Evolutionary conservation across 73 alveolate genomes (phyloP).

Genomic region (Paramecium primaurelia): DNA sequence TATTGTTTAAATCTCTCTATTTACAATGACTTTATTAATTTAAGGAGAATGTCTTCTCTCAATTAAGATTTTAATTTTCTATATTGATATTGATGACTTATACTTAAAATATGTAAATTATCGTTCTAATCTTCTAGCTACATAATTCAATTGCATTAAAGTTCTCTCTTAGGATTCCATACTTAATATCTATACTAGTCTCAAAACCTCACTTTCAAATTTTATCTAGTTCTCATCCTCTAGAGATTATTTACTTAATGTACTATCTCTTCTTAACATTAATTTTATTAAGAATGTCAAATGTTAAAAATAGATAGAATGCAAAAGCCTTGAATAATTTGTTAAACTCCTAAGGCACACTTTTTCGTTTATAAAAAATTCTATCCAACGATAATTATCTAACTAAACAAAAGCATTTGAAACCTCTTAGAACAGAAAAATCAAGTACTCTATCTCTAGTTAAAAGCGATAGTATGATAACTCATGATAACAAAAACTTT

Average conservation of each 20-base stretch:
- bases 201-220: background rate
- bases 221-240: background rate
- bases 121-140: slow-evolving; percentile 1
- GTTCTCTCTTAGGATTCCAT: background rate
- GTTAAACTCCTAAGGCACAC: background rate
- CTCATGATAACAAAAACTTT: background rate
- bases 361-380: background rate
- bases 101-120: background rate
- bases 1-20: background rate
- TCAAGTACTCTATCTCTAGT: background rate
- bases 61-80: background rate
- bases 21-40: background rate
- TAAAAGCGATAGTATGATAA: background rate
- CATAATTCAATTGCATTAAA: background rate
- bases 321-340: background rate
- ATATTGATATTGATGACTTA: background rate
- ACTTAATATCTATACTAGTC: background rate
- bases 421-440: background rate
- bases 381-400: background rate
- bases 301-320: background rate
- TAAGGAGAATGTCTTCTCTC: background rate
- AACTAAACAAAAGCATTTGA: background rate
- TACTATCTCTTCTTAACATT: slow-evolving; percentile 17
- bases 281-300: background rate
- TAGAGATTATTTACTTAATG: background rate